Conservation (phyloP, 73 alveolate genomes). For the Tetrahymena thermophila region DNA sequence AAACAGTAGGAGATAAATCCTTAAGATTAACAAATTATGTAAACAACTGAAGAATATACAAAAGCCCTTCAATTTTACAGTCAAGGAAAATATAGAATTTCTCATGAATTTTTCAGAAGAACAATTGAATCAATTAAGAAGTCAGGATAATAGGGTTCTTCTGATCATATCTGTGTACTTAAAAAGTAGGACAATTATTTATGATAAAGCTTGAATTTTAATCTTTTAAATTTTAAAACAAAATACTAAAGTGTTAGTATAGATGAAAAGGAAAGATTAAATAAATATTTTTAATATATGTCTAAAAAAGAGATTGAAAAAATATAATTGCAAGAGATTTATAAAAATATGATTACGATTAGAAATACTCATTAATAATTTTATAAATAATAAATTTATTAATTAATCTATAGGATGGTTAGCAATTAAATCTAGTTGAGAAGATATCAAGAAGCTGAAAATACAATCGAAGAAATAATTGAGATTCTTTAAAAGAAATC, state of each 20-base stretch:
- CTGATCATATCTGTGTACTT: constrained; percentile 6
- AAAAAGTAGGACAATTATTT: neutral
- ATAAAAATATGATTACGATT: neutral
- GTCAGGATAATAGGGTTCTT: neutral
- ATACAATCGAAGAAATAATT: constrained; percentile 10
- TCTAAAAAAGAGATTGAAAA: neutral
- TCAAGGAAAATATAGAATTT: constrained; percentile 3
- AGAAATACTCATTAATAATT: neutral
- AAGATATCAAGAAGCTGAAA: constrained; percentile 38
- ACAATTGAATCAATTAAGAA: neutral
- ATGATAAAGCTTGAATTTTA: too few species aligned
- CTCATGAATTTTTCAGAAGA: constrained; percentile 6
- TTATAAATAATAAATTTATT: neutral
- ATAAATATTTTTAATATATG: too few species aligned
- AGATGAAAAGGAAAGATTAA: too few species aligned
- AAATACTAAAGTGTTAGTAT: too few species aligned
- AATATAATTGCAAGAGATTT: neutral
- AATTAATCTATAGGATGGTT: constrained; percentile 1
- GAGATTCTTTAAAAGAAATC: neutral
- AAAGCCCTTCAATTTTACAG: neutral
- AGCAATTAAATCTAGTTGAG: constrained; percentile 1
- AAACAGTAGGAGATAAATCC: neutral
- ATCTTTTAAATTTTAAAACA: too few species aligned
- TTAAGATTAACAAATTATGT: neutral
- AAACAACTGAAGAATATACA: neutral